phyloP scores from a whole-genome alignment of 2,329 filamentous ascomycete genomes.

The Neurospora sp. region DNA sequence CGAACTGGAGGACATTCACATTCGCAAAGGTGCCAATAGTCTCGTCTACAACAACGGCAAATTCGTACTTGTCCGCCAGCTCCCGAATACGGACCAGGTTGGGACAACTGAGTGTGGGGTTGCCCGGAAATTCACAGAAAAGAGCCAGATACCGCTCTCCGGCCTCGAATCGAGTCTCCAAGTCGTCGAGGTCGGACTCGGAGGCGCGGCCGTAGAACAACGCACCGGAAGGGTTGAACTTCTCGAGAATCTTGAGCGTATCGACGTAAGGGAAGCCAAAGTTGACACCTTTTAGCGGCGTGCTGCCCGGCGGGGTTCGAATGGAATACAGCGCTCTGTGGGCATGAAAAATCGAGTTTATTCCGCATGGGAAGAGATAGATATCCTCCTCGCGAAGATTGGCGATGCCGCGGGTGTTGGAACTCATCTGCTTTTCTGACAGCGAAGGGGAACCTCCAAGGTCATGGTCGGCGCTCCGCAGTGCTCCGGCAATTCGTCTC shows the following conservation, averaged over 20 bases:
- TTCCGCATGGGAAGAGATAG: slow-evolving; percentile 79
- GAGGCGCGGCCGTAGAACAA: slow-evolving; percentile 80
- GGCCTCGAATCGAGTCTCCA: slow-evolving; percentile 59
- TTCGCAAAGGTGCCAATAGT: slow-evolving; percentile 96
- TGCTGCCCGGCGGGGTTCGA: slow-evolving; percentile 35
- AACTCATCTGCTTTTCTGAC: slow-evolving; percentile 34
- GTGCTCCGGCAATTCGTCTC: slow-evolving; percentile 77
- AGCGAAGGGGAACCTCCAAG: slow-evolving; percentile 40
- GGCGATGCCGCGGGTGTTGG: slow-evolving; percentile 44
- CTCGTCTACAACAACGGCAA: slow-evolving; percentile 87
- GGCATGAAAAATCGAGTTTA: slow-evolving; percentile 89
- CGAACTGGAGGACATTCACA: slow-evolving; percentile 80
- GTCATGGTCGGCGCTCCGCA: slow-evolving; percentile 59
- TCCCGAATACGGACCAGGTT: slow-evolving; percentile 72
- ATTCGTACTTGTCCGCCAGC: slow-evolving; percentile 75
- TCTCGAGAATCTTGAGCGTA: slow-evolving; percentile 87
- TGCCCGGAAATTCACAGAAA: slow-evolving; percentile 93
- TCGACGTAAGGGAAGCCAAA: slow-evolving; percentile 98
- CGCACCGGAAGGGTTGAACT: slow-evolving; percentile 76
- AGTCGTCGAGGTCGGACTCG: slow-evolving; percentile 67
- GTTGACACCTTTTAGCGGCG: slow-evolving; percentile 61
- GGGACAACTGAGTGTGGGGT: slow-evolving; percentile 78
- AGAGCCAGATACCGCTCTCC: slow-evolving; percentile 75
- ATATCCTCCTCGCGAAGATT: slow-evolving; percentile 78
- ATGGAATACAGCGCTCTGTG: slow-evolving; percentile 64